Base-by-base conservation (phyloP, 2,329 filamentous ascomycete species). In the Ilyonectria mors-panacis region DNA sequence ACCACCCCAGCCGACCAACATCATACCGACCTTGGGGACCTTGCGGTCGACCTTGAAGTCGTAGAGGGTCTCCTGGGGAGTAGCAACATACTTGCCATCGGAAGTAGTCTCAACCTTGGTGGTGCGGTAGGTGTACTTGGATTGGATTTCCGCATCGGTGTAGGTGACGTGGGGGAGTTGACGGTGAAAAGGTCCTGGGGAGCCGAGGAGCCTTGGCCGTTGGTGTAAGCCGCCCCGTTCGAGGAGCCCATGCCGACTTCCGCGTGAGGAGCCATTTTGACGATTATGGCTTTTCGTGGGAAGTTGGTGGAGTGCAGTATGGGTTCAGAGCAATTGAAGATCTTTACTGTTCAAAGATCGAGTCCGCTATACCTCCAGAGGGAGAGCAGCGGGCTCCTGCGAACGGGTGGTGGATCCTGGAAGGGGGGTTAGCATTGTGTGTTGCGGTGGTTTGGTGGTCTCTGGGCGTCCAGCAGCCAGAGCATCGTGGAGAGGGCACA, bases 11-110 rank as follows among this genome's bases (percentile, higher is more conserved):
- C 96, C 96, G 74, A 99, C 95, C 73, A 99, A 89, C 96, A 99
- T 98, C 86, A 98, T 89, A 79, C 96, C 96, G 74, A 94, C 89
- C 88, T 95, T 97, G 83, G 94, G 94, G 67, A 98, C 89, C 83
- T 93, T 93, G 81, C 95, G 94, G 81, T 97, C 93, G 78, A 96
- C 93, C 88, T 97, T 97, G 92, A 99, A 98, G 87, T 98, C 92
- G 82, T 98, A 99, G 75, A 92, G 85, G 70, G 93, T 96, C 85
- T 97, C 93, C 83, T 93, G 93, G 77, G 96, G 96, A 69, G 89
- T 91, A 68, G 94, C 96, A 67, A 95, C 88, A 81, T 92, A 92
- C 82, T 92, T 93, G 81, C 94, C 95, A 76, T 91, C 86, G 75
- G 86, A 87, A 77, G 89, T 87, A 78, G 89, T 88, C 74, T 89